phyloP scores from a whole-genome alignment of 2,329 filamentous ascomycete genomes.

The Calonectria pseudoreteaudii region DNA sequence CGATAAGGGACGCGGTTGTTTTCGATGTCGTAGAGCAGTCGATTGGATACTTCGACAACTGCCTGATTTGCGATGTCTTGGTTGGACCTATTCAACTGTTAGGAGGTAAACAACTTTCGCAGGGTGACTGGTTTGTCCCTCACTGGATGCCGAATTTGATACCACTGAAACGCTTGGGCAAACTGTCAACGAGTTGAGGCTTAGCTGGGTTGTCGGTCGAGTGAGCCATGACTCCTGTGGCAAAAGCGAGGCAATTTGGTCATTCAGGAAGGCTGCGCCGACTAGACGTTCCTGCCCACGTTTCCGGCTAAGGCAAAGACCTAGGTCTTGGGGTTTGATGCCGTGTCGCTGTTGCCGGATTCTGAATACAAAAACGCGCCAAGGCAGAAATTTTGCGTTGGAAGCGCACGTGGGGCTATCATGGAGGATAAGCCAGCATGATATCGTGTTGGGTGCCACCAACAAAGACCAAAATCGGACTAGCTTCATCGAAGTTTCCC shows the following conservation, averaged over 20 bases:
- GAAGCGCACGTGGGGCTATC: no score
- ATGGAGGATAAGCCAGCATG: no score
- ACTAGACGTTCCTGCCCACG: no score
- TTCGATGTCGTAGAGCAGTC: constrained; percentile 91
- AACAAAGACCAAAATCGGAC: no score
- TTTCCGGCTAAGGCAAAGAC: no score
- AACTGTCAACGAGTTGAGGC: constrained; percentile 88
- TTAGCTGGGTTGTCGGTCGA: constrained; percentile 65
- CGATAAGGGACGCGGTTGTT: constrained; percentile 80
- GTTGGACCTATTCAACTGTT: constrained; percentile 71
- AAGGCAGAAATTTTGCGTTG: no score
- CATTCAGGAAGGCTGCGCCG: no score
- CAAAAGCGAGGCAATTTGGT: neutral
- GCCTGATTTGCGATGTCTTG: constrained; percentile 96
- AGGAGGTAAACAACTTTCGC: neutral
- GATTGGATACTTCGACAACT: constrained; percentile 93
- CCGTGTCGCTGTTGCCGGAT: no score
- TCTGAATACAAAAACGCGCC: no score
- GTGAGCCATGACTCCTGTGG: neutral
- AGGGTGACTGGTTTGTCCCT: constrained; percentile 38
- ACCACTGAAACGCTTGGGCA: constrained; percentile 91
- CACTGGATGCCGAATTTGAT: constrained; percentile 95
- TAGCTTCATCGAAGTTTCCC: no score
- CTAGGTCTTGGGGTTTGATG: no score
- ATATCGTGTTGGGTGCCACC: no score